phyloP scores from a whole-genome alignment of 208 protist genomes.

The Histomonas meleagridis region DNA sequence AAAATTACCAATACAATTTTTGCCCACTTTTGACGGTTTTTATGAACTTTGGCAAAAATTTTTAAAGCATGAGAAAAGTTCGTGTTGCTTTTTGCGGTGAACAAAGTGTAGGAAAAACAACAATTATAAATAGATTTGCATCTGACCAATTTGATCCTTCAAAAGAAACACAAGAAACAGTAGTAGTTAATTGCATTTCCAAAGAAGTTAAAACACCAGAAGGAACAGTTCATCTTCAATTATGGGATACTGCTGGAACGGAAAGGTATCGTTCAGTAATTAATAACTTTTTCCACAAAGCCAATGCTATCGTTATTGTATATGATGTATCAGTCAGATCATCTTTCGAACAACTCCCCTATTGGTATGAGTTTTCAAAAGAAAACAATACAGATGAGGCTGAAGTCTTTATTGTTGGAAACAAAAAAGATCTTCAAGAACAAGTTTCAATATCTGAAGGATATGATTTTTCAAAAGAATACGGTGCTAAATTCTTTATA shows the following conservation, averaged over 20 bases:
- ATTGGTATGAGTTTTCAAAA: background rate
- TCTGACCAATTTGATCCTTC: background rate
- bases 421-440: background rate
- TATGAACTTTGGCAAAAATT: too few relatives aligned
- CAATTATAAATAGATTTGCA: background rate
- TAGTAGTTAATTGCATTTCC: background rate
- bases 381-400: background rate
- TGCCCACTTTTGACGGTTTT: too few relatives aligned
- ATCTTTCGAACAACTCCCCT: background rate
- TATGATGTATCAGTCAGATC: background rate
- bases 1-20: too few relatives aligned
- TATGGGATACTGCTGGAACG: constrained; percentile 3
- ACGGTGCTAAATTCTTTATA: too few relatives aligned
- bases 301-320: background rate
- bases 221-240: background rate
- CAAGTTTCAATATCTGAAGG: too few relatives aligned
- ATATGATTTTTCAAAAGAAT: too few relatives aligned
- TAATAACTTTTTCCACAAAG: background rate
- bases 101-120: background rate
- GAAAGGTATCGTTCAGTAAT: constrained; percentile 11
- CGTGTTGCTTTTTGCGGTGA: background rate
- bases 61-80: background rate
- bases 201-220: background rate
- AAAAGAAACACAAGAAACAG: background rate
- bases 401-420: background rate